phyloP scores from a whole-genome alignment of 2,329 filamentous ascomycete species.

The Coniochaeta sp. region DNA sequence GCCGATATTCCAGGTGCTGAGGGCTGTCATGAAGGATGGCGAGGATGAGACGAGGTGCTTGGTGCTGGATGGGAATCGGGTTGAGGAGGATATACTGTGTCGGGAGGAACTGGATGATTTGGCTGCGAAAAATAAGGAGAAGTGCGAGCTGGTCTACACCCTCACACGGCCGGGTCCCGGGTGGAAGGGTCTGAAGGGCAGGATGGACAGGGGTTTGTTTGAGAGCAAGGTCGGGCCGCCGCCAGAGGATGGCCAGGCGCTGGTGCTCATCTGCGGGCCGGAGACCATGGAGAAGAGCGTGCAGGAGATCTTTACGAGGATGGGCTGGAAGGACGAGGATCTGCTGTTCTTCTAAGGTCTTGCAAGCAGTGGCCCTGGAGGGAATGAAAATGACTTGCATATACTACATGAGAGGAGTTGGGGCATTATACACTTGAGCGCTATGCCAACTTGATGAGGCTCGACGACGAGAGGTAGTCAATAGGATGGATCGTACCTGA shows the following conservation, averaged over 20 bases:
- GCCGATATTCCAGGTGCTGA: conserved; percentile 79
- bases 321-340: conserved; percentile 68
- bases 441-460: neutral
- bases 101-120: conserved; percentile 63
- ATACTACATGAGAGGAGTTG: neutral
- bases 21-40: conserved; percentile 61
- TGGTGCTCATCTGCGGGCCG: conserved; percentile 78
- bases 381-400: no score
- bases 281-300: conserved; percentile 64
- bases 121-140: conserved; percentile 41
- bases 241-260: conserved; percentile 33
- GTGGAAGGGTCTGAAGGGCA: conserved; percentile 64
- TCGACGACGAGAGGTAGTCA: neutral
- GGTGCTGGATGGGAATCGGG: conserved; percentile 71
- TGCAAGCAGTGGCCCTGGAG: neutral
- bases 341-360: conserved; percentile 62
- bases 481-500: no score
- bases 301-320: conserved; percentile 38
- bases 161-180: conserved; percentile 54
- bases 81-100: conserved; percentile 77
- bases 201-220: conserved; percentile 58
- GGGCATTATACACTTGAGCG: neutral
- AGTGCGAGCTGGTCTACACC: conserved; percentile 61
- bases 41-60: conserved; percentile 61
- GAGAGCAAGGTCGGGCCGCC: conserved; percentile 46